Percentiles rank a stretch among this genome's conserved stretches.
phyloP scores from a whole-genome alignment of 306 rosid genomes.

The cucumber (Cucumis sativus) region DNA sequence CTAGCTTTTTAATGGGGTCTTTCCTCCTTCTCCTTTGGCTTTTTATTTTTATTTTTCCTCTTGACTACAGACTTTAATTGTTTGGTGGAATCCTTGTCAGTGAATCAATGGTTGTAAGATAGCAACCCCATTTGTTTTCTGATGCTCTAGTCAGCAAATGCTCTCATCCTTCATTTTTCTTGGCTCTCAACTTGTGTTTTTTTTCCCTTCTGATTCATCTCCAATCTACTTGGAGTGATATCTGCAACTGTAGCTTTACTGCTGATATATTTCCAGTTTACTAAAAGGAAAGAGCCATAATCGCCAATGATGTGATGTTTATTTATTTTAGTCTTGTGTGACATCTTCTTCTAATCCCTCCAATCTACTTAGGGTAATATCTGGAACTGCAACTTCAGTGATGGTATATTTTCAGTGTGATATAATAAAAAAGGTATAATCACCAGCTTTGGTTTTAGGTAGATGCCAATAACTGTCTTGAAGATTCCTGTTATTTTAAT shows the following conservation, averaged over 20 bases:
- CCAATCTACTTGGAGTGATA: constrained; percentile 26
- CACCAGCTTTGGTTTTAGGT: background rate
- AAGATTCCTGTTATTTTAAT: background rate
- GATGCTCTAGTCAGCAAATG: constrained; percentile 18
- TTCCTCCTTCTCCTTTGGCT: background rate
- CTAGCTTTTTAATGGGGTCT: constrained; percentile 1
- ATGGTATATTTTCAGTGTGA: constrained; percentile 6
- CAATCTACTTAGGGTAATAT: constrained; percentile 20
- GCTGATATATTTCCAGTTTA: constrained; percentile 2
- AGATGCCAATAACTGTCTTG: background rate
- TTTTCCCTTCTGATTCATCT: constrained; percentile 12
- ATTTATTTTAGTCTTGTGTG: constrained; percentile 6
- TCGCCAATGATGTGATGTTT: constrained; percentile 14
- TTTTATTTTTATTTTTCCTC: background rate
- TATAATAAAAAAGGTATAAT: constrained; percentile 6
- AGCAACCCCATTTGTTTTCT: constrained; percentile 18
- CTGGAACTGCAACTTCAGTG: constrained; percentile 5
- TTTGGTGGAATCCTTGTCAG: constrained; percentile 65
- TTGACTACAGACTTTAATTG: constrained; percentile 26
- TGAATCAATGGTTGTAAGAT: constrained; percentile 28
- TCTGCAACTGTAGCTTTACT: constrained; percentile 1
- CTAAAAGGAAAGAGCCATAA: constrained; percentile 8
- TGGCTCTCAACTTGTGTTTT: constrained; percentile 9
- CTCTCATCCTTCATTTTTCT: constrained; percentile 5
- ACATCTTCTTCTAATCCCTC: constrained; percentile 18